Base-by-base conservation (phyloP, 306 rosid species). In the Prunus mongolica region DNA sequence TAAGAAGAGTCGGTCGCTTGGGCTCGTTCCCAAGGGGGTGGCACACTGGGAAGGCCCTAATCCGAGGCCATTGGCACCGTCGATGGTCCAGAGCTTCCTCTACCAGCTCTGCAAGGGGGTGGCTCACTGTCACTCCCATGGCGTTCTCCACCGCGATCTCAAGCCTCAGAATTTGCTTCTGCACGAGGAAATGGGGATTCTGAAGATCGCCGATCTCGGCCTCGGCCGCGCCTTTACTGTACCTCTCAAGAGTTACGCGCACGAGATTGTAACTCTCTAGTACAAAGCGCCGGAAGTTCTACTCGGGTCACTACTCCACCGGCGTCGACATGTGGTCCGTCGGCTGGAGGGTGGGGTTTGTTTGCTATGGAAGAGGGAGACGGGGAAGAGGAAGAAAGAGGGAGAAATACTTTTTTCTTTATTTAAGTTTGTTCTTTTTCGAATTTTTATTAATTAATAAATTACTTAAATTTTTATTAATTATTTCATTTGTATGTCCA, bases 221-320 rank as follows among this genome's bases (percentile, higher is more conserved):
- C 93, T 95, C 3, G 98, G 96, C 0, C 83, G 97, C 0, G 95
- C 98, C 46, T 95, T 95, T 77, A 92, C 97, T 25, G 96, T 95
- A 13, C 98, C 98, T 11, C 89, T 95, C 5, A 95, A 95, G 89
- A 90, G 96, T 73, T 95, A 90, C 72, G 90, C 98, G 9, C 98
- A 95, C 63, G 98, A 95, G 86, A 92, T 95, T 50, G 98, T 95
- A 5, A 95, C 98, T 3, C 98, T 95, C 24, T 95, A 96, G 98
- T 95, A 95, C 10, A 82, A 97, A 30, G 97, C 97, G 0, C 98
- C 98, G 0, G 97, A 95, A 86, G 97, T 95, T 73, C 84, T 95
- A 34, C 91, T 95, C 12, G 18, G 78, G 93, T 3, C 96, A 90
- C 55, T 94, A 94, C 81, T 94, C 98, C 67, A 94, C 98, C 34